A percentile compares a stretch with the other conserved stretches of the same genome.
These are phyloP conservation scores for Leucosporidium scottii DNA, from an alignment of 768 basidiomycete genomes.

Conservation along the genomic window DNA sequence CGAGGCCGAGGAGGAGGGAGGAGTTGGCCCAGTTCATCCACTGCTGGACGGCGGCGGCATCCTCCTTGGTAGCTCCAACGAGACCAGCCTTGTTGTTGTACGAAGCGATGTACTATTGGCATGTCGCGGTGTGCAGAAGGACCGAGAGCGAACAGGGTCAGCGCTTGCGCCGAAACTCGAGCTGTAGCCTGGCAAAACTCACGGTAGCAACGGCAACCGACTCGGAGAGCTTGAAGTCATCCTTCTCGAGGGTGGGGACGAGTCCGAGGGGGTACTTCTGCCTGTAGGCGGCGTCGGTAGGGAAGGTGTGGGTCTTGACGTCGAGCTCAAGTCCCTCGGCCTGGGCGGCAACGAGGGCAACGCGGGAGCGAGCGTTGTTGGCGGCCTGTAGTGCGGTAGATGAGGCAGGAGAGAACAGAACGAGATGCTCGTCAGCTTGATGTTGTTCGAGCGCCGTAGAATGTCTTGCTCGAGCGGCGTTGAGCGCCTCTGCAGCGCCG, in stretches of 20 bases:
- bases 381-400: constrained; percentile 6
- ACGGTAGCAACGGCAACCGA: constrained; percentile 73
- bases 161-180: no score
- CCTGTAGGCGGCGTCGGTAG: constrained; percentile 38
- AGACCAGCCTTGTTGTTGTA: constrained; percentile 60
- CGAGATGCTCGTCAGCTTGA: neutral
- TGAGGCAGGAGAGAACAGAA: no score
- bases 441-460: neutral
- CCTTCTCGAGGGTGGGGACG: constrained; percentile 70
- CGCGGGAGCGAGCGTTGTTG: constrained; percentile 27
- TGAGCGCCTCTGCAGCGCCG: neutral
- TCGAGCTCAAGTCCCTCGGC: constrained; percentile 35
- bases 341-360: constrained; percentile 26
- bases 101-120: constrained; percentile 48
- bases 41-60: constrained; percentile 71
- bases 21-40: constrained; percentile 59
- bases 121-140: no score
- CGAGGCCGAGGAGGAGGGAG: constrained; percentile 15
- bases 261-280: constrained; percentile 53
- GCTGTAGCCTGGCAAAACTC: constrained; percentile 45
- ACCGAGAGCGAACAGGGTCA: constrained; percentile 60
- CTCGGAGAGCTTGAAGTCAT: constrained; percentile 76
- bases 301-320: constrained; percentile 30
- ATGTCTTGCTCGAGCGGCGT: neutral
- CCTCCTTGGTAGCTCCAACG: constrained; percentile 58